phyloP scores from a whole-genome alignment of 345 rosid species.

The Cardiospermum halicacabum region DNA sequence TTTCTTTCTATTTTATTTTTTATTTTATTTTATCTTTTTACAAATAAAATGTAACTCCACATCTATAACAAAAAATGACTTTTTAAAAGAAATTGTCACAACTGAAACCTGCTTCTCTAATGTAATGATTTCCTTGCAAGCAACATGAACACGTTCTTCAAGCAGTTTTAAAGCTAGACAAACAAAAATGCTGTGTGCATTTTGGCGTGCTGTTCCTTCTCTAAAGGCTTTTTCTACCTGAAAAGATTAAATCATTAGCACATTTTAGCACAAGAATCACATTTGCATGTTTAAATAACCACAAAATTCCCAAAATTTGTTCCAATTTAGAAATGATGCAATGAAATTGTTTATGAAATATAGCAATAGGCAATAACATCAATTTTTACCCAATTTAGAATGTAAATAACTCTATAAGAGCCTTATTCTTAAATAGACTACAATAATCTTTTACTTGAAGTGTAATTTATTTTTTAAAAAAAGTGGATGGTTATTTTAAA shows the following conservation, averaged over 20 bases:
- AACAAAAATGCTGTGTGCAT: conserved; percentile 95
- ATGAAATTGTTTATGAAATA: neutral
- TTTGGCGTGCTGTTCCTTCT: conserved; percentile 96
- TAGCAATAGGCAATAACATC: neutral
- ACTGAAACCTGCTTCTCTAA: conserved; percentile 83
- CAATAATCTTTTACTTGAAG: neutral
- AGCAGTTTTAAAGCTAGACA: conserved; percentile 75
- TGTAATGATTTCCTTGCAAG: conserved; percentile 92
- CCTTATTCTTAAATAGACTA: conserved; percentile 10
- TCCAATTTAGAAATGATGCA: neutral
- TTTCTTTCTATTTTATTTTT: too few species aligned
- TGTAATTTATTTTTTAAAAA: too few species aligned
- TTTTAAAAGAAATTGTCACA: conserved; percentile 9
- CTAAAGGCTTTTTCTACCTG: conserved; percentile 98
- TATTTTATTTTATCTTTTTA: too few species aligned
- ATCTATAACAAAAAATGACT: neutral
- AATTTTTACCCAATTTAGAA: neutral
- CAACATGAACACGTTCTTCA: conserved; percentile 90
- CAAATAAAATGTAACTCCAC: neutral
- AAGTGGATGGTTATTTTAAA: conserved; percentile 12
- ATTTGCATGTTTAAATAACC: neutral
- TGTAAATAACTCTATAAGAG: neutral
- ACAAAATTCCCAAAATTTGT: conserved; percentile 3
- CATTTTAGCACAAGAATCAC: conserved; percentile 6
- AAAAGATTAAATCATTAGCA: conserved; percentile 14